Conservation (phyloP, 2,329 filamentous ascomycete species). For the Truncatella angustata region DNA sequence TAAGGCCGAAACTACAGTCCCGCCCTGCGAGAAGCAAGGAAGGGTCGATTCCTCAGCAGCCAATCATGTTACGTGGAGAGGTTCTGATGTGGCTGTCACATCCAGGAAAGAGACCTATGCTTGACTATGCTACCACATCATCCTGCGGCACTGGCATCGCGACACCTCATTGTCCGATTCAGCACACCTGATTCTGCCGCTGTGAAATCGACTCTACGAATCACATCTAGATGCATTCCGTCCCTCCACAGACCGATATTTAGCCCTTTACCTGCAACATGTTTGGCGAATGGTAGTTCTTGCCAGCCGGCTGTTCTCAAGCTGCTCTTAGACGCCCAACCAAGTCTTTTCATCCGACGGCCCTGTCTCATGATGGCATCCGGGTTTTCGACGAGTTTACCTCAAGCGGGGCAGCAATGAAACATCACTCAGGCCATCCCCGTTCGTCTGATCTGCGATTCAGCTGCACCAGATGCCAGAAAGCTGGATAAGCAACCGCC, state of each 20-base stretch:
- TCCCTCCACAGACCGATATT: neutral
- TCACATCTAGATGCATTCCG: neutral
- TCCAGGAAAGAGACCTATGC: neutral
- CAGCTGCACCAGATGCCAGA: constrained; percentile 1
- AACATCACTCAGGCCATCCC: neutral
- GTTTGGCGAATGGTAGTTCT: neutral
- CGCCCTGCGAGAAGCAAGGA: neutral
- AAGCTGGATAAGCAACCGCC: constrained; percentile 3
- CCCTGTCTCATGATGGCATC: neutral
- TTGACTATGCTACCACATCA: neutral
- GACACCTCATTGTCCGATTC: constrained; percentile 6
- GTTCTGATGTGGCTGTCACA: neutral
- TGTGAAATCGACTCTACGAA: constrained; percentile 1
- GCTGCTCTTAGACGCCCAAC: neutral
- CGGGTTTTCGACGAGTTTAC: neutral
- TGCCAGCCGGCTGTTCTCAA: neutral
- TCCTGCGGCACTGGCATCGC: neutral
- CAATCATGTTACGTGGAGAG: neutral
- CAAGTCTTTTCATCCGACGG: neutral
- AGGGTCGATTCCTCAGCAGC: neutral
- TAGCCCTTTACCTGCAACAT: neutral
- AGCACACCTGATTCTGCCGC: neutral
- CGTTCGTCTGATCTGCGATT: constrained; percentile 6
- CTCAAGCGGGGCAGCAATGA: neutral
- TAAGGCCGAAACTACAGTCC: neutral